Evolutionary conservation across 305 asterid genomes (phyloP).

Genomic region (Salvia sclarea): DNA sequence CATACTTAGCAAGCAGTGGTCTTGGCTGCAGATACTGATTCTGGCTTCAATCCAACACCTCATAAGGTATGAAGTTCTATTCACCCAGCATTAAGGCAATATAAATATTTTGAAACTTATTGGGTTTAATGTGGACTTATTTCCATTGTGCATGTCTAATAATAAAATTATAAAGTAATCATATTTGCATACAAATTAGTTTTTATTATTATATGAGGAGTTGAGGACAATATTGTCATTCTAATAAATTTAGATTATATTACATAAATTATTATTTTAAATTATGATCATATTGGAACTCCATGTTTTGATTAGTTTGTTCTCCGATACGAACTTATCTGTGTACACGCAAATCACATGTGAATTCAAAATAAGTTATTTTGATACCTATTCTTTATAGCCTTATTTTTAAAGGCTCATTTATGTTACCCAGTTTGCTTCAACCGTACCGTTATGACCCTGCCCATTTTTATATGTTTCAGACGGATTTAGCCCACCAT

Average conservation of each 20-base stretch:
- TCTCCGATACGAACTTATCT: background rate
- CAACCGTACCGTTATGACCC: conserved; percentile 2
- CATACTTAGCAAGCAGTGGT: conserved; percentile 23
- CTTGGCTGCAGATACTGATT: conserved; percentile 66
- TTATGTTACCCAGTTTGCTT: background rate
- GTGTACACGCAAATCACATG: background rate
- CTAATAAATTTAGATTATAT: background rate
- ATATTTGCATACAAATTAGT: background rate
- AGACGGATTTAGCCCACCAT: conserved; percentile 74
- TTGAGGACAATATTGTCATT: background rate
- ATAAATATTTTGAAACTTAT: background rate
- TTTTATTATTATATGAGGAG: background rate
- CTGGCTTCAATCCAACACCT: conserved; percentile 79
- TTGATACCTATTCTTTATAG: background rate
- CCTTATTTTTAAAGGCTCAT: background rate
- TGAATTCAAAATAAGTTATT: background rate
- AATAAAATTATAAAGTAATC: background rate
- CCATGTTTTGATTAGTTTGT: background rate
- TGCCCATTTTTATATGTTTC: conserved; percentile 25
- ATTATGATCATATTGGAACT: background rate
- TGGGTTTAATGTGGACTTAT: background rate
- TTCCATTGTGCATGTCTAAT: background rate
- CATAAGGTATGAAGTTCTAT: conserved; percentile 54
- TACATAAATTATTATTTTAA: background rate
- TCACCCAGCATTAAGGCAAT: conserved; percentile 7